phyloP scores from a whole-genome alignment of 1,284 basidiomycete genomes.

The Caloboletus firmus region DNA sequence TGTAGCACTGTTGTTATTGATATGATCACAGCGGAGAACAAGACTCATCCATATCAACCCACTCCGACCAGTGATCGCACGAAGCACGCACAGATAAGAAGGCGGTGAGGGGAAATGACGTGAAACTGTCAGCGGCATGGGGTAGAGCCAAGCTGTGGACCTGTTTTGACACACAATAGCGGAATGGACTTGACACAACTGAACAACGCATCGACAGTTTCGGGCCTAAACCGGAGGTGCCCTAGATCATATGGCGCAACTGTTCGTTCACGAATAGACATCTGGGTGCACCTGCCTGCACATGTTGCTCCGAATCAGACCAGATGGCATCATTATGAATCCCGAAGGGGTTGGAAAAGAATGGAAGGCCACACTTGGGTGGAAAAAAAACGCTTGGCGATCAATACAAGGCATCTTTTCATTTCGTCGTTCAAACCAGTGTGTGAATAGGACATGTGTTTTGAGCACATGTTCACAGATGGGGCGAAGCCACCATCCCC shows the following conservation, averaged over 20 bases:
- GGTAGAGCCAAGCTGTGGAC: not conserved
- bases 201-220: slow-evolving; percentile 18
- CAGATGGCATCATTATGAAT: slow-evolving; percentile 22
- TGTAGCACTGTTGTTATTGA: slow-evolving; percentile 14
- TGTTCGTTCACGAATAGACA: slow-evolving; percentile 13
- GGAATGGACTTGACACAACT: slow-evolving; percentile 3
- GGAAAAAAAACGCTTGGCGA: slow-evolving; percentile 17
- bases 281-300: slow-evolving; percentile 10
- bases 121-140: slow-evolving; percentile 22
- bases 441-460: slow-evolving; percentile 20
- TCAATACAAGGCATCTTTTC: slow-evolving; percentile 30
- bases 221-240: slow-evolving; percentile 8
- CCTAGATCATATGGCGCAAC: slow-evolving; percentile 19
- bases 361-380: slow-evolving; percentile 22
- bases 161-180: slow-evolving; percentile 2
- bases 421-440: slow-evolving; percentile 13
- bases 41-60: slow-evolving; percentile 11
- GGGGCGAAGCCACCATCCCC: slow-evolving; percentile 8
- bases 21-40: slow-evolving; percentile 9
- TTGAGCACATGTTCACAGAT: slow-evolving; percentile 17
- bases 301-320: slow-evolving; percentile 19
- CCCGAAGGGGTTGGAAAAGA: slow-evolving; percentile 23
- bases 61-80: slow-evolving; percentile 16
- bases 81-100: slow-evolving; percentile 20
- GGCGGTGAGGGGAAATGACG: slow-evolving; percentile 17